Percentiles rank a stretch among this genome's conserved stretches.
These are phyloP conservation scores for Inonotus obliquus DNA, from an alignment of 1,284 basidiomycete genomes.

Conservation along the genomic window DNA sequence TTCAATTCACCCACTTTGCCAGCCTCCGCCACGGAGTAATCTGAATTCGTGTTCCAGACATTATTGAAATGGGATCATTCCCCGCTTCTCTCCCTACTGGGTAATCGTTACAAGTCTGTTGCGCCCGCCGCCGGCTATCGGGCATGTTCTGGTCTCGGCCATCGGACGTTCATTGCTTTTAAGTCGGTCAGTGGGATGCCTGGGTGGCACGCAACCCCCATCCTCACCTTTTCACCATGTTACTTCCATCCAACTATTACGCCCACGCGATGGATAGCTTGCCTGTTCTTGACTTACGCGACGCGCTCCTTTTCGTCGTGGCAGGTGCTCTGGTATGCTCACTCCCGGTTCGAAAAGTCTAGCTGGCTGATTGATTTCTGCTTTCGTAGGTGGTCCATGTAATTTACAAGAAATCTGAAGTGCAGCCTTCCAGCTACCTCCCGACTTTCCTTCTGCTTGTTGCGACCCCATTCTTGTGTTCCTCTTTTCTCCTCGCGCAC, in stretches of 20 bases:
- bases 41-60: neutral
- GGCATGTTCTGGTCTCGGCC: neutral
- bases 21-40: too few relatives aligned
- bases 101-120: neutral
- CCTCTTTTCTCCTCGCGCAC: conserved; percentile 8
- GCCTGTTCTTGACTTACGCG: conserved; percentile 8
- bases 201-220: neutral
- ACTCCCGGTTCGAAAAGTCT: neutral
- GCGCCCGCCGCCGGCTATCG: conserved; percentile 1
- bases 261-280: neutral
- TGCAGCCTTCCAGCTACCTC: conserved; percentile 14
- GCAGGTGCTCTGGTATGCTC: conserved; percentile 8
- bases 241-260: neutral
- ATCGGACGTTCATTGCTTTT: neutral
- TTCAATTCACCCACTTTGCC: neutral
- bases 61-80: neutral
- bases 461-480: conserved; percentile 5
- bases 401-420: conserved; percentile 14
- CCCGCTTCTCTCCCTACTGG: neutral
- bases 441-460: conserved; percentile 4
- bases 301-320: conserved; percentile 14
- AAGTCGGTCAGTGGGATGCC: neutral
- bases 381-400: conserved; percentile 3
- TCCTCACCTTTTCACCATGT: neutral
- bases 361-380: neutral